Percentiles rank a stretch among this genome's conserved stretches.
Conservation (phyloP, 2,329 filamentous ascomycete genomes). For the Colletotrichum shisoi region DNA sequence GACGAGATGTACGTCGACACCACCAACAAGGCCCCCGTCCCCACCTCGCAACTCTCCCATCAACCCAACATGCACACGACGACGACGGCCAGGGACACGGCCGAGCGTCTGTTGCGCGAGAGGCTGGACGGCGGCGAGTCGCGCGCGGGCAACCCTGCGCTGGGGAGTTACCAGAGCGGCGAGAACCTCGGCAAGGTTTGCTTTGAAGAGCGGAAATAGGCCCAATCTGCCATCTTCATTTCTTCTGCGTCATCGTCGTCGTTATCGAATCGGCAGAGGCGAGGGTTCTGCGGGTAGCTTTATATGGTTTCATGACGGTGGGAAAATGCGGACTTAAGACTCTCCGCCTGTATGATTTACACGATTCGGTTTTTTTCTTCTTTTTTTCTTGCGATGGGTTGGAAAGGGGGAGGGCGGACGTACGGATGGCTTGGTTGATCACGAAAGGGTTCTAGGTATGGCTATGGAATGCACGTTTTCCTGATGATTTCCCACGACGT, state of each 20-base stretch:
- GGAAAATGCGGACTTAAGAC: constrained; percentile 4
- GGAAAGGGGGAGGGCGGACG: too few species aligned
- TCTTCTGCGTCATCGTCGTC: too few species aligned
- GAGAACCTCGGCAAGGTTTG: constrained; percentile 65
- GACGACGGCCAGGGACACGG: constrained; percentile 58
- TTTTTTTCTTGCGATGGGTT: constrained; percentile 1
- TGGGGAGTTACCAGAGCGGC: constrained; percentile 56
- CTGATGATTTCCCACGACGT: neutral
- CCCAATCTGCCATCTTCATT: neutral
- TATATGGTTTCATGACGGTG: constrained; percentile 1
- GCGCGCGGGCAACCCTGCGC: constrained; percentile 48
- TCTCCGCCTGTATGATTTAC: constrained; percentile 24
- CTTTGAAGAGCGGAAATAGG: constrained; percentile 61
- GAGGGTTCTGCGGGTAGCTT: neutral
- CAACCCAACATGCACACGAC: constrained; percentile 43
- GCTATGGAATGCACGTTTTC: constrained; percentile 29
- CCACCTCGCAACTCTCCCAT: constrained; percentile 50
- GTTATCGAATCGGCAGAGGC: neutral
- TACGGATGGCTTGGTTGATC: constrained; percentile 17
- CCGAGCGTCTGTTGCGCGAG: constrained; percentile 71
- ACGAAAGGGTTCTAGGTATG: constrained; percentile 20
- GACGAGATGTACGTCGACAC: constrained; percentile 70
- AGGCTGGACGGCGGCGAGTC: constrained; percentile 62
- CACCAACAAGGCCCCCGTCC: constrained; percentile 65
- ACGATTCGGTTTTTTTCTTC: too few species aligned